Conservation (phyloP, 345 rosid species). For the Euphorbia tirucalli region DNA sequence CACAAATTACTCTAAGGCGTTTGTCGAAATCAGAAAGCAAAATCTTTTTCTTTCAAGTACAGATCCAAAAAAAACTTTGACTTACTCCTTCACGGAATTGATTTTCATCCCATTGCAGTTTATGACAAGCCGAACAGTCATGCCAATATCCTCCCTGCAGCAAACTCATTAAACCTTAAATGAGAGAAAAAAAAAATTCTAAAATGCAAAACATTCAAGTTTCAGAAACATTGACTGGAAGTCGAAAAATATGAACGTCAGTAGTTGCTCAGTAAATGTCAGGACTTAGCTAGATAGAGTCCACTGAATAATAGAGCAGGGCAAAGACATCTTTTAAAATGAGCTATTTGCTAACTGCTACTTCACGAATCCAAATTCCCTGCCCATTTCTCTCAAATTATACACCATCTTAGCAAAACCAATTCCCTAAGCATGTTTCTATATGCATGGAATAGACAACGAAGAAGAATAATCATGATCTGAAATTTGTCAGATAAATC, state of each 20-base stretch:
- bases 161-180: constrained; percentile 13
- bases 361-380: neutral
- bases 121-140: constrained; percentile 92
- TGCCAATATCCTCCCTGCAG: constrained; percentile 72
- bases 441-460: neutral
- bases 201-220: constrained; percentile 1
- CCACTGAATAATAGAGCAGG: neutral
- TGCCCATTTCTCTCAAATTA: neutral
- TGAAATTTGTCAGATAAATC: neutral
- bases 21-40: constrained; percentile 4
- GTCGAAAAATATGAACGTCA: neutral
- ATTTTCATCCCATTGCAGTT: constrained; percentile 87
- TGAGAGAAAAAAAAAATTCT: neutral
- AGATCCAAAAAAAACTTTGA: constrained; percentile 5
- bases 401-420: neutral
- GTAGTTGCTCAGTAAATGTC: neutral
- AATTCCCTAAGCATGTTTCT: neutral
- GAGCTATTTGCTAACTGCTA: neutral
- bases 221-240: neutral
- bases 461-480: neutral
- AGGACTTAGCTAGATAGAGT: neutral
- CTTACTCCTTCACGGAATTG: constrained; percentile 82
- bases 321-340: neutral
- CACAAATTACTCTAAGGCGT: constrained; percentile 2
- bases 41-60: constrained; percentile 9